A percentile compares a stretch with the other conserved stretches of the same genome.
Conservation (phyloP, 2,329 filamentous ascomycete genomes). For the Podosphaera leucotricha region DNA sequence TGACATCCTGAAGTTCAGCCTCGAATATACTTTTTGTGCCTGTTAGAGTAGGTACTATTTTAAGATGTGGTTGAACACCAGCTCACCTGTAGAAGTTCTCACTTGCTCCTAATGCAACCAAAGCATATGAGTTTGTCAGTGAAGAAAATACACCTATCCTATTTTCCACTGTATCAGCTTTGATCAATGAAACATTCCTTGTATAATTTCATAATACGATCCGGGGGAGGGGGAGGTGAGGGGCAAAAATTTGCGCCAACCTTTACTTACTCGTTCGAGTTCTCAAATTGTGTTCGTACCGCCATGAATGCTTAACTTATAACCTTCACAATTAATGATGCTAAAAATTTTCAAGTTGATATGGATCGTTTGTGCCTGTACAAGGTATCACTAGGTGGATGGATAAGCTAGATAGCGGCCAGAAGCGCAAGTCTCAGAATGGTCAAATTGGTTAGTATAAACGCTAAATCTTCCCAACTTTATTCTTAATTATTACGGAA, state of each 20-base stretch:
- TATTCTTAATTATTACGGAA: neutral
- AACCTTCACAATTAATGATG: no score
- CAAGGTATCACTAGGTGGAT: no score
- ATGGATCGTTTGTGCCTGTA: no score
- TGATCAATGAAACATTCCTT: neutral
- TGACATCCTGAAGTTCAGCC: conserved; percentile 87
- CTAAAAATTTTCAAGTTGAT: no score
- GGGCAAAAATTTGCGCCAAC: conserved; percentile 4
- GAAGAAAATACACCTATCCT: conserved; percentile 94
- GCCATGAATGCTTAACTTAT: conserved; percentile 26
- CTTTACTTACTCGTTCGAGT: conserved; percentile 57
- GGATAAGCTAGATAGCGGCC: no score
- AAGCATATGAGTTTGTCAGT: conserved; percentile 89
- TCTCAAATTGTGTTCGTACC: conserved; percentile 58
- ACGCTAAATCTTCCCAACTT: neutral
- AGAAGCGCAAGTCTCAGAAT: no score
- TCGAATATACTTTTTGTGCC: conserved; percentile 54
- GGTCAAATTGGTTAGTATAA: no score
- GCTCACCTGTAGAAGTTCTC: conserved; percentile 89
- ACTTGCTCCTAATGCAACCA: conserved; percentile 82
- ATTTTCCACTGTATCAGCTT: neutral
- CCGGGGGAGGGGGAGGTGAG: conserved; percentile 3
- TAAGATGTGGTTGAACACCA: neutral
- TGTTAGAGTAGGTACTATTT: neutral
- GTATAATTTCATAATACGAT: neutral